These are phyloP conservation scores for Pseudogymnoascus pannorum DNA, from an alignment of 2,329 filamentous ascomycete species.

Conservation along the genomic window DNA sequence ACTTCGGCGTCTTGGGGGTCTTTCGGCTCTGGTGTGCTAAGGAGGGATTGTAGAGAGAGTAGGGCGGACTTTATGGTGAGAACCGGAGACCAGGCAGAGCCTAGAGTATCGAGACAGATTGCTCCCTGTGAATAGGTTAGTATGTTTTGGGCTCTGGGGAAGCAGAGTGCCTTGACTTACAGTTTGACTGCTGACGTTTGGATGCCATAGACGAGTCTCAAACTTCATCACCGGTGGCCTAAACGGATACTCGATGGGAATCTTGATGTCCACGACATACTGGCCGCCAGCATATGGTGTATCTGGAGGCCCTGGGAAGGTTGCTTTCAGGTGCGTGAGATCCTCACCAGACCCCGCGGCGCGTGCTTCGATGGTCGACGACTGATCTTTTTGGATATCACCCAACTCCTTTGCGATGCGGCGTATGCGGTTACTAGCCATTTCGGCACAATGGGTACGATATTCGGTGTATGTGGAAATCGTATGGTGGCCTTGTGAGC, in stretches of 20 bases:
- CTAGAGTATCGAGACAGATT: constrained; percentile 91
- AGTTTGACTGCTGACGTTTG: constrained; percentile 90
- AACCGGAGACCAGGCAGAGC: constrained; percentile 87
- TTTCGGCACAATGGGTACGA: not conserved
- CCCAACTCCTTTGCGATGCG: constrained; percentile 68
- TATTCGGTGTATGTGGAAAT: constrained; percentile 4
- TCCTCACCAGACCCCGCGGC: constrained; percentile 54
- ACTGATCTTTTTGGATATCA: constrained; percentile 66
- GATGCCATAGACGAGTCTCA: constrained; percentile 91
- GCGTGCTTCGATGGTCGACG: constrained; percentile 68
- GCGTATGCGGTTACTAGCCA: constrained; percentile 31
- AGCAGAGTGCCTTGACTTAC: constrained; percentile 44
- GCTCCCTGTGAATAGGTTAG: constrained; percentile 58
- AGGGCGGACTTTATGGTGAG: constrained; percentile 94
- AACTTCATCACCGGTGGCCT: constrained; percentile 88
- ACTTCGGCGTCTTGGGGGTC: constrained; percentile 97
- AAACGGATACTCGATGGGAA: constrained; percentile 88
- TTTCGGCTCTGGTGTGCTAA: constrained; percentile 88
- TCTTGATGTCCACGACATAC: constrained; percentile 76
- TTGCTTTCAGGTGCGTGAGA: constrained; percentile 74
- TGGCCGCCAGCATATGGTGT: constrained; percentile 87
- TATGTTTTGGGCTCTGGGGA: not conserved
- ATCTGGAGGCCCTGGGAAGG: constrained; percentile 79
- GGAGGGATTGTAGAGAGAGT: constrained; percentile 84
- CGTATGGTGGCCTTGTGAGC: not conserved